phyloP scores from a whole-genome alignment of 164 flowering plant genomes.

The Vitis labrusca region DNA sequence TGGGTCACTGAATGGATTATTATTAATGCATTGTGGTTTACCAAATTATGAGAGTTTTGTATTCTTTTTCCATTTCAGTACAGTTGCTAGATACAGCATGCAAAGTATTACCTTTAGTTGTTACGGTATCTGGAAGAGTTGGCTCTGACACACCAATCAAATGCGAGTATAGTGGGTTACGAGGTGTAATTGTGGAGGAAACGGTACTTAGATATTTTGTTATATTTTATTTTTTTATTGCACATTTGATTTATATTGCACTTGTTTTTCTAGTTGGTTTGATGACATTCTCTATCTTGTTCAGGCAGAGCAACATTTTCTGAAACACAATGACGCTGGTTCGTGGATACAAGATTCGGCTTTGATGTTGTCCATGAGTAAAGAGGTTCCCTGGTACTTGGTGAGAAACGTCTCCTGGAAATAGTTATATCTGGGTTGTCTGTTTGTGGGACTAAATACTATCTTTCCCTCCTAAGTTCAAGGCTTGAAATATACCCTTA shows the following conservation, averaged over 20 bases:
- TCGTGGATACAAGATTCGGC: conserved; percentile 99
- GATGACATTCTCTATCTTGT: conserved; percentile 5
- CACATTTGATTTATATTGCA: not conserved
- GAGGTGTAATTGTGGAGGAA: conserved; percentile 96
- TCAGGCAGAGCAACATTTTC: conserved; percentile 94
- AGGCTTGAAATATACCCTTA: not conserved
- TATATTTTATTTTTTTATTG: not conserved
- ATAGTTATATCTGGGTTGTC: not conserved
- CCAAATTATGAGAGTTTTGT: not conserved
- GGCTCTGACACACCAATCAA: conserved; percentile 86
- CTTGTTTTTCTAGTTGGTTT: not conserved
- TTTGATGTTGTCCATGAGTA: conserved; percentile 84
- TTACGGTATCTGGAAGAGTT: conserved; percentile 88
- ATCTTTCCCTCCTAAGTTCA: not conserved
- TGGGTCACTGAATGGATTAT: not conserved
- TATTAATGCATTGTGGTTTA: not conserved
- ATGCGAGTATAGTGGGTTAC: conserved; percentile 81
- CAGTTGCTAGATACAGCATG: conserved; percentile 70
- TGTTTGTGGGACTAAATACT: not conserved
- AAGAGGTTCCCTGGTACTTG: conserved; percentile 98
- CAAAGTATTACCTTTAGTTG: conserved; percentile 82
- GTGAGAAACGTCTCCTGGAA: conserved; percentile 38
- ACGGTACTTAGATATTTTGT: conserved; percentile 38
- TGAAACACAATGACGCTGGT: conserved; percentile 96
- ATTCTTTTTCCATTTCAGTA: conserved; percentile 48